phyloP scores from a whole-genome alignment of 73 alveolate species.

The Symbiodinium natans region DNA sequence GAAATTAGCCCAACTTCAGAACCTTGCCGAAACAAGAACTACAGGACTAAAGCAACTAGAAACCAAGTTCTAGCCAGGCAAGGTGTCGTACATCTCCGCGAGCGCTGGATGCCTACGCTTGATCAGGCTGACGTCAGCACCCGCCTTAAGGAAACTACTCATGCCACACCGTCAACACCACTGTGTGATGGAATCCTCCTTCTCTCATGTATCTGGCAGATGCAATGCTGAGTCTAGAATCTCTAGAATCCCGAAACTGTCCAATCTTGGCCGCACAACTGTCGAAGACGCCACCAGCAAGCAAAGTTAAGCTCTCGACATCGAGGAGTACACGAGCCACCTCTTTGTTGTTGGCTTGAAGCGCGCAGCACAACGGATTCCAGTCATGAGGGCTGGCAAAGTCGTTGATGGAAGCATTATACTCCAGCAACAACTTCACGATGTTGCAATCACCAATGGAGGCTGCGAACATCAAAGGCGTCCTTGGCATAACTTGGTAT shows the following conservation, averaged over 20 bases:
- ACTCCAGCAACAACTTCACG: conserved; percentile 62
- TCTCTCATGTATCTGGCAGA: no score
- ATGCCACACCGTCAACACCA: no score
- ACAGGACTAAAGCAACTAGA: no score
- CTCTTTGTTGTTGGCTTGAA: conserved; percentile 69
- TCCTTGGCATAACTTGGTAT: neutral
- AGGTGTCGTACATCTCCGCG: conserved; percentile 41
- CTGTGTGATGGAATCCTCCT: no score
- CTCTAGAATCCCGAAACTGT: no score
- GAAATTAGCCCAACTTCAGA: neutral
- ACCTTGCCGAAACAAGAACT: no score
- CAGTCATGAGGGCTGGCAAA: conserved; percentile 85
- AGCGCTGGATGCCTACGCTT: conserved; percentile 83
- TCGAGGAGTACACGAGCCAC: conserved; percentile 56
- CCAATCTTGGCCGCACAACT: no score
- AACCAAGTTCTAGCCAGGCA: neutral
- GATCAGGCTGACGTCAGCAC: conserved; percentile 82
- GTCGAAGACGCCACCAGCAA: no score
- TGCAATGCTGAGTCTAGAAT: no score
- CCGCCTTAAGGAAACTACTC: conserved; percentile 1
- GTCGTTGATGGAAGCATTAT: conserved; percentile 53
- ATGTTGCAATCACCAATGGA: conserved; percentile 55
- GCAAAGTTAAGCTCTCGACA: neutral
- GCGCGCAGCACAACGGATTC: conserved; percentile 70
- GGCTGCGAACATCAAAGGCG: conserved; percentile 84